Evolutionary conservation across 768 basidiomycete species (phyloP).

Genomic region (Fistulinella prunicolor): DNA sequence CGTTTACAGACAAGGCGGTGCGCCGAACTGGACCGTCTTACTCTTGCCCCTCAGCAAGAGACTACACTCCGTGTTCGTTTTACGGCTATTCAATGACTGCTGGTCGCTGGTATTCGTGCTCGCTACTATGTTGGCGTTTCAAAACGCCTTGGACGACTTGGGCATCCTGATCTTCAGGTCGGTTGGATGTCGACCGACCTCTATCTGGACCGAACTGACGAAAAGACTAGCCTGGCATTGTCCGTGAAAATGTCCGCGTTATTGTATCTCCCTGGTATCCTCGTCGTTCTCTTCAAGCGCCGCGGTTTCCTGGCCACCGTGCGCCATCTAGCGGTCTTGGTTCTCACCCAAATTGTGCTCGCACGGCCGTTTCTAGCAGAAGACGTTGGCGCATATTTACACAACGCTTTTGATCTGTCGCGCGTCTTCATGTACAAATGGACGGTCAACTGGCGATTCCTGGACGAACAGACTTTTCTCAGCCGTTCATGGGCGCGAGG

Average conservation of each 20-base stretch:
- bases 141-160: conserved; percentile 53
- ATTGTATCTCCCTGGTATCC: conserved; percentile 84
- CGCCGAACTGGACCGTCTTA: conserved; percentile 71
- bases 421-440: conserved; percentile 91
- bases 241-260: conserved; percentile 95
- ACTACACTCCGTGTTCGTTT: conserved; percentile 87
- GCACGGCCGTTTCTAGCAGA: conserved; percentile 68
- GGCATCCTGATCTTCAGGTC: conserved; percentile 76
- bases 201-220: background rate
- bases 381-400: conserved; percentile 62
- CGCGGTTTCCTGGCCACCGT: conserved; percentile 54
- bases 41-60: conserved; percentile 87
- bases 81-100: conserved; percentile 94
- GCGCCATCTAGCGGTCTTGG: conserved; percentile 44
- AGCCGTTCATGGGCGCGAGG: conserved; percentile 55
- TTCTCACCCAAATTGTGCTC: conserved; percentile 51
- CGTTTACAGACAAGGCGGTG: conserved; percentile 61
- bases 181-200: conserved; percentile 18
- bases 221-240: conserved; percentile 45
- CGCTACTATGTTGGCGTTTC: conserved; percentile 64
- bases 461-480: conserved; percentile 75
- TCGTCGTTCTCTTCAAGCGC: conserved; percentile 78
- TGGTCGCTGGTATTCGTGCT: conserved; percentile 73
- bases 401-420: conserved; percentile 79
- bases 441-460: conserved; percentile 97